These are phyloP conservation scores for Abelmoschus esculentus DNA, from an alignment of 345 rosid genomes.

Conservation along the genomic window DNA sequence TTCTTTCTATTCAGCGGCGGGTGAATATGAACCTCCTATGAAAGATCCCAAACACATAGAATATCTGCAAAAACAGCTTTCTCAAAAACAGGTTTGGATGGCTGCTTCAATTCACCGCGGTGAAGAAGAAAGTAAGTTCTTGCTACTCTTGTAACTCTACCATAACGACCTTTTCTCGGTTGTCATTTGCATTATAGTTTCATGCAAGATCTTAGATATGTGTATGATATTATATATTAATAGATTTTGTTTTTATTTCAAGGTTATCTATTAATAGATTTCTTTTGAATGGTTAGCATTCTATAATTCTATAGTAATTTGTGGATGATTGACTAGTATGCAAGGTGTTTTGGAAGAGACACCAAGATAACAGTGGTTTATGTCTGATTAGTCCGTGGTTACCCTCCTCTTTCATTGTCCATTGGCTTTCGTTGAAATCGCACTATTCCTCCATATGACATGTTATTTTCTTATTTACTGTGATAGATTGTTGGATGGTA, in stretches of 20 bases:
- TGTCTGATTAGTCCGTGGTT: conserved; percentile 1
- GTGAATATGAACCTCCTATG: conserved; percentile 28
- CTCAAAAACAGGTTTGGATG: conserved; percentile 65
- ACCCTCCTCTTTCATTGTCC: not conserved
- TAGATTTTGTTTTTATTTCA: not conserved
- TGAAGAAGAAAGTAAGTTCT: conserved; percentile 69
- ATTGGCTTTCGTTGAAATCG: conserved; percentile 1
- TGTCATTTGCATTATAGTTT: conserved; percentile 5
- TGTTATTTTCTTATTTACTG: not conserved
- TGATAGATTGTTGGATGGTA: not conserved
- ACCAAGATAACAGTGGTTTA: not conserved
- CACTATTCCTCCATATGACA: not conserved
- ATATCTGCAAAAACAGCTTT: conserved; percentile 50
- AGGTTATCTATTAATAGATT: no score
- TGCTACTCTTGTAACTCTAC: conserved; percentile 1
- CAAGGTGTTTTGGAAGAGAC: not conserved
- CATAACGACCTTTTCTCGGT: not conserved
- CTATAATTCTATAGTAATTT: not conserved
- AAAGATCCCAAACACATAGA: conserved; percentile 29
- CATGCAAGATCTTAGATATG: not conserved
- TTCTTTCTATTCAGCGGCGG: conserved; percentile 29
- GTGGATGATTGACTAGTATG: conserved; percentile 7
- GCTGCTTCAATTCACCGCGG: conserved; percentile 87
- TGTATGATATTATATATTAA: not conserved
- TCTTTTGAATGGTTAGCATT: not conserved